These are phyloP conservation scores for Phycomyces blakesleeanus DNA, from an alignment of 192 early-diverging fungal genomes.

Conservation along the genomic window DNA sequence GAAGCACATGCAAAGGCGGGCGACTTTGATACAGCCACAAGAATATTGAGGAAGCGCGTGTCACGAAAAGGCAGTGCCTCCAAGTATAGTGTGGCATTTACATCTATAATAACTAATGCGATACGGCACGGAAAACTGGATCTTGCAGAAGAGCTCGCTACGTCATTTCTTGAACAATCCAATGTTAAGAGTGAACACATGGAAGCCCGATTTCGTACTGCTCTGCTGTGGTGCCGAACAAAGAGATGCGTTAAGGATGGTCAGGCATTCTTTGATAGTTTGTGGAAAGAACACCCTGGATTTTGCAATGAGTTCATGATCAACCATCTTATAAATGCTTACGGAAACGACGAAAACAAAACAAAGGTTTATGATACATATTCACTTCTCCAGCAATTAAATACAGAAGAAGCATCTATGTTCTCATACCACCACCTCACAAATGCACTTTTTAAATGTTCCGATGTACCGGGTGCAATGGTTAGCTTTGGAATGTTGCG, in stretches of 20 bases:
- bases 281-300: slow-evolving; percentile 6
- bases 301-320: slow-evolving; percentile 22
- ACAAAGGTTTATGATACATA: slow-evolving; percentile 16
- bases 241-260: slow-evolving; percentile 8
- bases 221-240: slow-evolving; percentile 21
- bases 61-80: background rate
- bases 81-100: slow-evolving; percentile 9
- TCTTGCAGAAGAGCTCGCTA: background rate
- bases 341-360: slow-evolving; percentile 3
- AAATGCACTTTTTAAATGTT: slow-evolving; percentile 27
- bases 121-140: slow-evolving; percentile 15
- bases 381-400: background rate
- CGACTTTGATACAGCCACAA: slow-evolving; percentile 7
- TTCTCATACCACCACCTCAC: slow-evolving; percentile 12
- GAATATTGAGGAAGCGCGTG: slow-evolving; percentile 2
- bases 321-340: slow-evolving; percentile 22
- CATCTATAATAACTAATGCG: slow-evolving; percentile 17
- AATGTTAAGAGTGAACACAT: slow-evolving; percentile 5
- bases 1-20: slow-evolving; percentile 25
- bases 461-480: slow-evolving; percentile 20
- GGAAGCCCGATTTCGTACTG: slow-evolving; percentile 14
- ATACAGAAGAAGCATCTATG: background rate
- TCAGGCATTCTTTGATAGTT: slow-evolving; percentile 11
- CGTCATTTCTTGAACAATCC: background rate
- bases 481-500: slow-evolving; percentile 21